Evolutionary conservation across 306 rosid genomes (phyloP).

Genomic region (Herpetospermum pedunculosum): DNA sequence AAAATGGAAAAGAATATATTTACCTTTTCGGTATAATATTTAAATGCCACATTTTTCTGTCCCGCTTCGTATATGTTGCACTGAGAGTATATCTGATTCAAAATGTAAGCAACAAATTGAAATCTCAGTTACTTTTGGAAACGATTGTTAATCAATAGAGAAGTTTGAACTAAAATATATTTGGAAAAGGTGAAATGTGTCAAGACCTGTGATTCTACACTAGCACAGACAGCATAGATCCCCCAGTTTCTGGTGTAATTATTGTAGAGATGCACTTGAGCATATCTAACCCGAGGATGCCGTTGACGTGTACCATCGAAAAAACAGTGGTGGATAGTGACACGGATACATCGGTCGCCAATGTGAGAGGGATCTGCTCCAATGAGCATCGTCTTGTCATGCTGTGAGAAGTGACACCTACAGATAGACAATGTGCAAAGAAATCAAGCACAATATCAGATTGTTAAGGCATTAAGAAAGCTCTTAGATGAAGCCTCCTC

Average conservation of each 20-base stretch:
- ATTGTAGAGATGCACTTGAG: slow-evolving; percentile 77
- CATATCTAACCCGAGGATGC: slow-evolving; percentile 89
- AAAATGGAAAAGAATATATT: slow-evolving; percentile 12
- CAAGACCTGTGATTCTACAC: slow-evolving; percentile 84
- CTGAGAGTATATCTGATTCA: slow-evolving; percentile 68
- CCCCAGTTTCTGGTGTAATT: slow-evolving; percentile 95
- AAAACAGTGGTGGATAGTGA: slow-evolving; percentile 94
- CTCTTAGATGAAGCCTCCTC: not conserved
- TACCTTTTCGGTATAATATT: slow-evolving; percentile 80
- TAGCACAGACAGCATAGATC: slow-evolving; percentile 94
- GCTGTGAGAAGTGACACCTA: slow-evolving; percentile 83
- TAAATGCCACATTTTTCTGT: slow-evolving; percentile 76
- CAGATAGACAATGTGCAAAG: slow-evolving; percentile 7
- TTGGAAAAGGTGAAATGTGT: not conserved
- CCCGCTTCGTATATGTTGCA: slow-evolving; percentile 95
- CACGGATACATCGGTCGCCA: slow-evolving; percentile 69
- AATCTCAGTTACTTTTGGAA: not conserved
- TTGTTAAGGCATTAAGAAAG: not conserved
- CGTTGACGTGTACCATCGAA: slow-evolving; percentile 86
- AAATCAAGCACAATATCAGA: not conserved
- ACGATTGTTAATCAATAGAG: not conserved
- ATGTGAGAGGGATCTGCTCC: slow-evolving; percentile 77
- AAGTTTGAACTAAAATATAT: not conserved
- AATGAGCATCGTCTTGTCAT: slow-evolving; percentile 85
- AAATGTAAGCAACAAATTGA: not conserved